Base-by-base conservation (phyloP, 306 rosid genomes). In the Casuarina equisetifolia region DNA sequence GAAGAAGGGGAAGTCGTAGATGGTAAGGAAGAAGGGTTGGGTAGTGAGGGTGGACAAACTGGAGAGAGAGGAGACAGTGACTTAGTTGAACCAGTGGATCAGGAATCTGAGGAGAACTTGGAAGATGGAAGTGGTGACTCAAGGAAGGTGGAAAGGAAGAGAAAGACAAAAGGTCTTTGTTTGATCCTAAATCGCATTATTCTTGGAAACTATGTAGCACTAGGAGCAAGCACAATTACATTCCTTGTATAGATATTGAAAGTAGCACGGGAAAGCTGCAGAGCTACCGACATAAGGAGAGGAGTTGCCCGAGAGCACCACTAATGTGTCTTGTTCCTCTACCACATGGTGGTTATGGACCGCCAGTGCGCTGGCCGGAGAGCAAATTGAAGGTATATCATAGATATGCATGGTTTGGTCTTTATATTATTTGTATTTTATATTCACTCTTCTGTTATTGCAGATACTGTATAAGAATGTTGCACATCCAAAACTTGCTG, bases 221-320 rank as follows among this genome's bases (percentile, higher is more conserved):
- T 48, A 92, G 88, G 82, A 92, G 97, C 91, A 95, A 95, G 82
- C 95, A 91, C 69, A 95, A 92, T 76, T 95, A 95, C 84, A 89
- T 95, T 63, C 99, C 99, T 3, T 95, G 97, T 64, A 88, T 95
- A 78, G 99, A 95, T 74, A 79, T 86, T 68, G 99, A 92, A 84
- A 83, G 74, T 42, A 62, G 83, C 73, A 74, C 88, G 69, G 89
- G 84, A n/a, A 94, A 81, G 90, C 78, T 81, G 57, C 92, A 84
- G 72, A 81, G 88, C 69, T 91, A 95, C 82, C 89, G 99, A 45
- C 99, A 95, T 80, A 85, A 84, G 2, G 97, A 92, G 91, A 84
- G 99, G 90, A 95, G 92, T 86, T 95, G 99, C 80, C 97, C 97
- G 0, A 88, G 79, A 84, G 64, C 74, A 6, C 77, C 92, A 12